phyloP scores from a whole-genome alignment of 2,329 filamentous ascomycete genomes.

The Aspergillus ibericus region DNA sequence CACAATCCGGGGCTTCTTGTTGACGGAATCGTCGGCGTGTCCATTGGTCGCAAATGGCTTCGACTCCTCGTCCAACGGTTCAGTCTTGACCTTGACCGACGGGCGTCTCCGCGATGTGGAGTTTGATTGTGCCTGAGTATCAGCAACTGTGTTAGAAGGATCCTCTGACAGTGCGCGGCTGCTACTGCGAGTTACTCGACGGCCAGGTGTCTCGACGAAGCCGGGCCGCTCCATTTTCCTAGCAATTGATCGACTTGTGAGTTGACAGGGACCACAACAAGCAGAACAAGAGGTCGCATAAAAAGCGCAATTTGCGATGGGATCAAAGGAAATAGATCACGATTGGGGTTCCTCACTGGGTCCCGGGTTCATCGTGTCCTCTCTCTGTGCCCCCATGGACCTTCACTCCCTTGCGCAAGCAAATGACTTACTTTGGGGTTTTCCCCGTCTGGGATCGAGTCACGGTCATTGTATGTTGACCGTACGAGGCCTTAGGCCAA shows the following conservation, averaged over 20 bases:
- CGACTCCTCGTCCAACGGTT: constrained; percentile 25
- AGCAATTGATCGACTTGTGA: constrained; percentile 4
- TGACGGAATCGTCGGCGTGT: constrained; percentile 18
- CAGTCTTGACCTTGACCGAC: constrained; percentile 28
- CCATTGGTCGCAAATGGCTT: constrained; percentile 22
- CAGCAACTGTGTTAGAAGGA: constrained; percentile 27
- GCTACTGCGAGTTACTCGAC: constrained; percentile 47
- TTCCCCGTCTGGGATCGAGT: constrained; percentile 55
- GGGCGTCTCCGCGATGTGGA: constrained; percentile 33
- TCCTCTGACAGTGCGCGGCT: constrained; percentile 33
- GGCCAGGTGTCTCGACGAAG: constrained; percentile 54
- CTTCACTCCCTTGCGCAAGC: constrained; percentile 9
- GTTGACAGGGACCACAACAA: not conserved
- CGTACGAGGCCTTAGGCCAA: constrained; percentile 14
- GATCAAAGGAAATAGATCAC: not conserved
- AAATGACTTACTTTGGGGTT: constrained; percentile 49
- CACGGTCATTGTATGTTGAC: constrained; percentile 41
- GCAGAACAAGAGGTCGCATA: not conserved
- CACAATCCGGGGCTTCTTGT: constrained; percentile 33
- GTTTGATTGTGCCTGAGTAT: constrained; percentile 22
- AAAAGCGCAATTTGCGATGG: not conserved
- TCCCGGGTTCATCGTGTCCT: not conserved
- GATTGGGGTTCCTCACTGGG: not conserved
- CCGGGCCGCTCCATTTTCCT: constrained; percentile 55
- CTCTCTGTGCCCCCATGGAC: not conserved